Evolutionary conservation across 108 stramenopile species (phyloP).

Genomic region (Skeletonema tropicum): DNA sequence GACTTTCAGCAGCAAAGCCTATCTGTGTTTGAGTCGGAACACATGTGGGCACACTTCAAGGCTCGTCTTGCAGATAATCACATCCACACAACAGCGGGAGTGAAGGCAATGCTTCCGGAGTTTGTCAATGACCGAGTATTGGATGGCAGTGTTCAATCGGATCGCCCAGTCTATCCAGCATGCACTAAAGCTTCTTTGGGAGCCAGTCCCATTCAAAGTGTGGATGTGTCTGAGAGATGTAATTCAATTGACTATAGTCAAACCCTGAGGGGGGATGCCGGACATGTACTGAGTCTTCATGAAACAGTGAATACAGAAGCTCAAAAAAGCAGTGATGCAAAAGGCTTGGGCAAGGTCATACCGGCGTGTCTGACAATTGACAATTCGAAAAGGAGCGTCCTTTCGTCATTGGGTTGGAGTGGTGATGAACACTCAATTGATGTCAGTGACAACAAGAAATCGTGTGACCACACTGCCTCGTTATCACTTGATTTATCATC

Average conservation of each 20-base stretch:
- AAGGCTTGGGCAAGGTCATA: no score
- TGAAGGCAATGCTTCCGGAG: not conserved
- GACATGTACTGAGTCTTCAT: no score
- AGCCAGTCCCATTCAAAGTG: not conserved
- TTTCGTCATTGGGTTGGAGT: no score
- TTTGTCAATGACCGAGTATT: not conserved
- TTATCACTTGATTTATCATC: no score
- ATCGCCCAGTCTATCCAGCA: not conserved
- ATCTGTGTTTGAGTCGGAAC: conserved; percentile 3
- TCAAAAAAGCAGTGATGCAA: no score
- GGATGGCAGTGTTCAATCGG: not conserved
- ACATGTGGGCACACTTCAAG: conserved; percentile 10
- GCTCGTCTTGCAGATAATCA: not conserved
- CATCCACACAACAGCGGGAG: not conserved
- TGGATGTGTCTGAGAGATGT: not conserved
- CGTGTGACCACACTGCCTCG: no score
- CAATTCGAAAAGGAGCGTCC: no score
- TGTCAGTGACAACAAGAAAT: no score
- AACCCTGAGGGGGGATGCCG: no score
- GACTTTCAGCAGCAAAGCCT: conserved; percentile 2
- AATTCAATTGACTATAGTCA: not conserved
- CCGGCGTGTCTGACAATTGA: no score
- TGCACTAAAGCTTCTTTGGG: not conserved
- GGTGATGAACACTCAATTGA: no score
- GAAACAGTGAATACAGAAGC: no score